These are phyloP conservation scores for Phytophthora melonis DNA, from an alignment of 352 stramenopile species.

Conservation along the genomic window DNA sequence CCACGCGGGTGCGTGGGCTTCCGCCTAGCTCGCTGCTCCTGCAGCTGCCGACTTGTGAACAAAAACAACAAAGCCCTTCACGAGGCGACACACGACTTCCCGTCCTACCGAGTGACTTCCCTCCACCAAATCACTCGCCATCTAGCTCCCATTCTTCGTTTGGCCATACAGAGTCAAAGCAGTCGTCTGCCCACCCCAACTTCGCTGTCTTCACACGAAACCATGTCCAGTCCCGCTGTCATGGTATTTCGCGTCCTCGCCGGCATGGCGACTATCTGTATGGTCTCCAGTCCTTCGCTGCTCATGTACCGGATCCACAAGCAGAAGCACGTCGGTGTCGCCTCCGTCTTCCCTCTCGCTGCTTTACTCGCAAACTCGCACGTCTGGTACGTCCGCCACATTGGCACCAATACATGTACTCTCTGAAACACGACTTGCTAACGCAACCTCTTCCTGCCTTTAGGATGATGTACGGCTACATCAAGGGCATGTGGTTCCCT, in stretches of 20 bases:
- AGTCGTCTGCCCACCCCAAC: not conserved
- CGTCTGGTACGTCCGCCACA: conserved; percentile 46
- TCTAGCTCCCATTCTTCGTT: conserved; percentile 30
- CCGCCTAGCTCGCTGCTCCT: conserved; percentile 7
- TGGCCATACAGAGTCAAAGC: conserved; percentile 8
- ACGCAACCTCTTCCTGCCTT: conserved; percentile 30
- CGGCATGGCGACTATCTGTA: conserved; percentile 45
- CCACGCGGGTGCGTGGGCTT: conserved; percentile 27
- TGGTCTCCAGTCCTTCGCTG: conserved; percentile 53
- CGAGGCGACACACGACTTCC: conserved; percentile 12
- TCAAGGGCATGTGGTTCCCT: conserved; percentile 54
- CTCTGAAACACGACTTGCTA: conserved; percentile 28
- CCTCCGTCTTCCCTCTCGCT: conserved; percentile 50
- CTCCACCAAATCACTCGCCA: not conserved
- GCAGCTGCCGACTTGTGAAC: conserved; percentile 29
- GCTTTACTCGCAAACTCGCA: conserved; percentile 51
- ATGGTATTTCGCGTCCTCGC: conserved; percentile 44
- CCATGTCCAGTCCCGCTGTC: conserved; percentile 30
- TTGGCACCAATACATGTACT: not conserved
- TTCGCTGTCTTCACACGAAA: conserved; percentile 1
- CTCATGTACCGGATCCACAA: conserved; percentile 53
- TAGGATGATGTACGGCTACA: conserved; percentile 58
- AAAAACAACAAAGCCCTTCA: conserved; percentile 10
- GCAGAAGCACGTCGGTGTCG: conserved; percentile 45
- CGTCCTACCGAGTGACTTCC: conserved; percentile 15